phyloP scores from a whole-genome alignment of 2,329 filamentous ascomycete species.

The Clathrospora elynae region DNA sequence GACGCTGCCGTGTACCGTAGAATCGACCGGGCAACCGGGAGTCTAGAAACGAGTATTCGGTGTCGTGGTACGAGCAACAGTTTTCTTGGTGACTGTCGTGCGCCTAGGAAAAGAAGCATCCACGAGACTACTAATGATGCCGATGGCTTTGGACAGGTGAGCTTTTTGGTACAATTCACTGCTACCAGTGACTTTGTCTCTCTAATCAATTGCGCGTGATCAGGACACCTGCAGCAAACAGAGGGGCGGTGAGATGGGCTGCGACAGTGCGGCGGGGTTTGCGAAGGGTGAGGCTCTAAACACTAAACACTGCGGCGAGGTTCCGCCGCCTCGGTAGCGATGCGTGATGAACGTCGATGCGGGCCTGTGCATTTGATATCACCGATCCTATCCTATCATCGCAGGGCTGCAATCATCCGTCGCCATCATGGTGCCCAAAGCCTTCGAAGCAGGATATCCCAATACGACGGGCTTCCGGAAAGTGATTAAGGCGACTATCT shows the following conservation, averaged over 20 bases:
- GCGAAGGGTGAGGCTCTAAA: constrained; percentile 8
- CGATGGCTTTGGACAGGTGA: constrained; percentile 4
- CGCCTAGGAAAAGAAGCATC: constrained; percentile 28
- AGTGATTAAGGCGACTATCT: constrained; percentile 54
- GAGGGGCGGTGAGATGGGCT: constrained; percentile 28
- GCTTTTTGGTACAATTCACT: constrained; percentile 7
- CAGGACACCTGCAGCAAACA: constrained; percentile 9
- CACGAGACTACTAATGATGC: constrained; percentile 30
- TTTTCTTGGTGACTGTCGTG: constrained; percentile 32
- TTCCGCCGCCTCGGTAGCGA: constrained; percentile 18
- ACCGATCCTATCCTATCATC: constrained; percentile 7
- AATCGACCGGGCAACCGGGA: constrained; percentile 15
- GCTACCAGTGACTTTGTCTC: constrained; percentile 6
- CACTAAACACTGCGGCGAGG: constrained; percentile 10
- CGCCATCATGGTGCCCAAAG: constrained; percentile 50
- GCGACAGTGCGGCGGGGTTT: constrained; percentile 17
- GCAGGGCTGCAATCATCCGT: constrained; percentile 6
- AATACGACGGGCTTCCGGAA: constrained; percentile 54
- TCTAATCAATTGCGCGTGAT: constrained; percentile 8
- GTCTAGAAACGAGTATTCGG: constrained; percentile 14
- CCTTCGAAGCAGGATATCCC: constrained; percentile 54
- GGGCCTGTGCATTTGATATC: constrained; percentile 10
- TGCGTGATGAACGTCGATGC: constrained; percentile 11
- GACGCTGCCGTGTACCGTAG: constrained; percentile 23
- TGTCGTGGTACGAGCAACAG: constrained; percentile 25